Evolutionary conservation across 768 basidiomycete species (phyloP).

Genomic region (Termitomyces eurrhizus): DNA sequence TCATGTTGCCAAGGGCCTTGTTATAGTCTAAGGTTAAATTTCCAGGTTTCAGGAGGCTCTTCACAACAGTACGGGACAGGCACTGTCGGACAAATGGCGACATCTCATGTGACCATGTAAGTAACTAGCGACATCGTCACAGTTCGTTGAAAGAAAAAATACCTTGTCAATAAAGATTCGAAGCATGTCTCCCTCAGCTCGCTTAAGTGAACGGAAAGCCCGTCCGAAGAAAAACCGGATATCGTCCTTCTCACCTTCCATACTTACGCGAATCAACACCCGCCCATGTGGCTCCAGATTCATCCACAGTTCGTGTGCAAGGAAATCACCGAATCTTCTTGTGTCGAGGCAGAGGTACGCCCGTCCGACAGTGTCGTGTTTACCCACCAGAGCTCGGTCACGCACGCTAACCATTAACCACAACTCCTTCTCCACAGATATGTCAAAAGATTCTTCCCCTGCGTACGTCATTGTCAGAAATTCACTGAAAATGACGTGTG

Average conservation of each 20-base stretch:
- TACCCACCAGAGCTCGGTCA: conserved; percentile 85
- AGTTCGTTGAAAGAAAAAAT: conserved; percentile 10
- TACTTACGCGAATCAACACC: conserved; percentile 84
- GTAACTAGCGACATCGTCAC: background rate
- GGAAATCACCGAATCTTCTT: conserved; percentile 78
- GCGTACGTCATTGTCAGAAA: conserved; percentile 11
- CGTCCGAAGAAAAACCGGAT: conserved; percentile 97
- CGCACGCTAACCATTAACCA: conserved; percentile 97
- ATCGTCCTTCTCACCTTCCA: conserved; percentile 99
- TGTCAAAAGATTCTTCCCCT: conserved; percentile 98
- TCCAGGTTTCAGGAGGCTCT: conserved; percentile 67
- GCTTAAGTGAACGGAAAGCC: conserved; percentile 89
- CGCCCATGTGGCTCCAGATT: conserved; percentile 85
- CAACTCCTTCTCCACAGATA: conserved; percentile 88
- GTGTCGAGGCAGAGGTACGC: conserved; percentile 93
- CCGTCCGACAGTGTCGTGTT: conserved; percentile 89
- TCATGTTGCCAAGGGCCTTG: conserved; percentile 81
- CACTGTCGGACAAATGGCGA: conserved; percentile 88
- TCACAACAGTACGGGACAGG: conserved; percentile 72
- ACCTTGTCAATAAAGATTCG: conserved; percentile 98
- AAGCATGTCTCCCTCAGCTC: conserved; percentile 94
- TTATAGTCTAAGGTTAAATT: conserved; percentile 73
- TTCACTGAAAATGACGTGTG: background rate
- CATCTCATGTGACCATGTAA: conserved; percentile 55
- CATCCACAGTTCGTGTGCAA: conserved; percentile 91